phyloP scores from a whole-genome alignment of 139 green algal species.

The Micractinium sp. region DNA sequence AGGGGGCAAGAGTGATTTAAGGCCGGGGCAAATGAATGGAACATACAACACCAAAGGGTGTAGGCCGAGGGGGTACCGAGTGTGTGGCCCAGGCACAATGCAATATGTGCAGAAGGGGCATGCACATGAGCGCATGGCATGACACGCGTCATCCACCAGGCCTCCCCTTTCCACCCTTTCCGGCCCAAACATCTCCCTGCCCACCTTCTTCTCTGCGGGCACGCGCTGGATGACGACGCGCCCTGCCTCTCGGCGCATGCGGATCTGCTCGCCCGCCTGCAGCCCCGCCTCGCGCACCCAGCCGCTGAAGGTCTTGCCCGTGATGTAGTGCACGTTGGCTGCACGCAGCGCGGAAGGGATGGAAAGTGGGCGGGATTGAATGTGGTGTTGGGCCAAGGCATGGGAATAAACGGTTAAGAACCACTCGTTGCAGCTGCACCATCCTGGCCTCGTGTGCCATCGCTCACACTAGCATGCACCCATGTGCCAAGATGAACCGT shows the following conservation, averaged over 20 bases:
- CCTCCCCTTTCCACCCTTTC: neutral
- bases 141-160: too few species aligned
- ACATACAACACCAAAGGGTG: neutral
- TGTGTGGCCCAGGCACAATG: neutral
- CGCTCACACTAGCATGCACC: too few species aligned
- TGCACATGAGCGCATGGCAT: too few species aligned
- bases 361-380: neutral
- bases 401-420: too few species aligned
- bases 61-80: neutral
- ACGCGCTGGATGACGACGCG: constrained; percentile 33
- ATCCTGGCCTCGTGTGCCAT: too few species aligned
- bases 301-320: constrained; percentile 5
- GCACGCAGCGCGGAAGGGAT: neutral
- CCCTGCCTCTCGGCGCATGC: constrained; percentile 11
- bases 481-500: too few species aligned
- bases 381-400: too few species aligned
- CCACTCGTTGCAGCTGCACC: too few species aligned
- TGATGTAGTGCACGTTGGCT: constrained; percentile 50
- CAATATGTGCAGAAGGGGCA: too few species aligned
- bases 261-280: constrained; percentile 35
- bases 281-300: constrained; percentile 34
- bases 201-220: constrained; percentile 15
- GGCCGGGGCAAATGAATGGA: too few species aligned
- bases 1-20: neutral
- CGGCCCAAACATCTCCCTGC: neutral